phyloP scores from a whole-genome alignment of 1,284 basidiomycete genomes.

The Wolfiporia cocos region DNA sequence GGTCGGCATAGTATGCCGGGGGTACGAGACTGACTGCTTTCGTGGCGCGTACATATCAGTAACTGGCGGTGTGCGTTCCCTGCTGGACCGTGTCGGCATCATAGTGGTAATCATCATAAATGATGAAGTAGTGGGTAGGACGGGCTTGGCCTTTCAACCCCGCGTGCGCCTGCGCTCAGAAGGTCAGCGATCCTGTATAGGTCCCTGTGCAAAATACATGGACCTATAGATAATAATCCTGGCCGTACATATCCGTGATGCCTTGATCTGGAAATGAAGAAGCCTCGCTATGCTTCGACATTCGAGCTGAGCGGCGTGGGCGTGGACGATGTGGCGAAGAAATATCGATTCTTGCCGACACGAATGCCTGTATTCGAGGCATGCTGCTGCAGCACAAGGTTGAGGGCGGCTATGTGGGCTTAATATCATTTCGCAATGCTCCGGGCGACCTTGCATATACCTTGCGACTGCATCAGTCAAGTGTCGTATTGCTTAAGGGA shows the following conservation, averaged over 20 bases:
- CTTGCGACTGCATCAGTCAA: too few relatives aligned
- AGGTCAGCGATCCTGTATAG: neutral
- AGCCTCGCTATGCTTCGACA: slow-evolving; percentile 57
- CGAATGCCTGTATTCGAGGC: slow-evolving; percentile 47
- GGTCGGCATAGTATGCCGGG: slow-evolving; percentile 71
- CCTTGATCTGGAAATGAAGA: slow-evolving; percentile 70
- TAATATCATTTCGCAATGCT: too few relatives aligned
- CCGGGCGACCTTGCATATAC: too few relatives aligned
- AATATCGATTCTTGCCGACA: slow-evolving; percentile 41
- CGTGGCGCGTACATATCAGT: slow-evolving; percentile 71
- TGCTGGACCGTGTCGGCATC: slow-evolving; percentile 66
- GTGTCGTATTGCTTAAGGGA: too few relatives aligned
- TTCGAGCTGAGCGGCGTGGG: slow-evolving; percentile 34
- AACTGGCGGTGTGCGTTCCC: slow-evolving; percentile 57
- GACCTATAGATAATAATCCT: slow-evolving; percentile 72
- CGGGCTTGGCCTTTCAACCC: slow-evolving; percentile 63
- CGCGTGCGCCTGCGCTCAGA: slow-evolving; percentile 40
- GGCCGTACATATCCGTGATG: slow-evolving; percentile 63
- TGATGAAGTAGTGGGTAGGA: slow-evolving; percentile 68
- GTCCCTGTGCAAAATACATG: slow-evolving; percentile 2
- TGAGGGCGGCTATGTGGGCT: too few relatives aligned
- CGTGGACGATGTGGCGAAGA: slow-evolving; percentile 36
- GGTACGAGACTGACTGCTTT: slow-evolving; percentile 74
- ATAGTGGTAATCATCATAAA: slow-evolving; percentile 66
- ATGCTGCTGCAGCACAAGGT: slow-evolving; percentile 57